Percentiles rank a stretch among this genome's conserved stretches.
phyloP scores from a whole-genome alignment of 805 yeast genomes.

The Monosporozyma servazzii region DNA sequence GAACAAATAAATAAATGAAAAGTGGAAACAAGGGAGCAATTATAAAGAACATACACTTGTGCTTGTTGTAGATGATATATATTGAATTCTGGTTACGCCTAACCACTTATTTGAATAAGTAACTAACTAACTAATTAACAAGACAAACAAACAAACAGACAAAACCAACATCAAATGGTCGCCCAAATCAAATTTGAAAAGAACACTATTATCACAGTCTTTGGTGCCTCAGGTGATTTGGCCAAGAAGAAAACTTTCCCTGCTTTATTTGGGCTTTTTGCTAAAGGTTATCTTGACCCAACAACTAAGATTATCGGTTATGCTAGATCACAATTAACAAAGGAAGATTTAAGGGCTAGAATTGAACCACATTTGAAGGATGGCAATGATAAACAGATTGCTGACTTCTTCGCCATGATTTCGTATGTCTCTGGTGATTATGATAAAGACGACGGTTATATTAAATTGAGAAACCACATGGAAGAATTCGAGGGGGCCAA shows the following conservation, averaged over 20 bases:
- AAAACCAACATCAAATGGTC: not conserved
- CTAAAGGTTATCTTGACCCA: conserved; percentile 68
- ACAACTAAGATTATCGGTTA: conserved; percentile 76
- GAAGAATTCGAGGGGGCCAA: conserved; percentile 47
- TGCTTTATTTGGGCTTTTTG: conserved; percentile 64
- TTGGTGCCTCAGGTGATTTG: conserved; percentile 92
- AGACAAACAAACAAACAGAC: not conserved
- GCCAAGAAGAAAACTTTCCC: conserved; percentile 95
- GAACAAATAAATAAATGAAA: too few species aligned
- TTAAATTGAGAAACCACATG: conserved; percentile 44
- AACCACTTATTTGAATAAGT: too few species aligned
- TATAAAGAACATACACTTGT: too few species aligned
- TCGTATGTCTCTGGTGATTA: conserved; percentile 72
- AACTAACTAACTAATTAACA: too few species aligned
- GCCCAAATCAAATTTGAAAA: conserved; percentile 40
- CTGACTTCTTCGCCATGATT: conserved; percentile 56
- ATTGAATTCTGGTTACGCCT: too few species aligned
- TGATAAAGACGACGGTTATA: conserved; percentile 70
- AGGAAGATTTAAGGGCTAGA: conserved; percentile 59
- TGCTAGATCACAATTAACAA: conserved; percentile 72
- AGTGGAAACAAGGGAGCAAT: too few species aligned
- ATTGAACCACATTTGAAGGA: conserved; percentile 54
- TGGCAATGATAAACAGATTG: conserved; percentile 42
- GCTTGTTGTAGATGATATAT: too few species aligned
- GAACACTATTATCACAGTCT: conserved; percentile 66